phyloP scores from a whole-genome alignment of 257 asterid species.

The Solanum pennellii region DNA sequence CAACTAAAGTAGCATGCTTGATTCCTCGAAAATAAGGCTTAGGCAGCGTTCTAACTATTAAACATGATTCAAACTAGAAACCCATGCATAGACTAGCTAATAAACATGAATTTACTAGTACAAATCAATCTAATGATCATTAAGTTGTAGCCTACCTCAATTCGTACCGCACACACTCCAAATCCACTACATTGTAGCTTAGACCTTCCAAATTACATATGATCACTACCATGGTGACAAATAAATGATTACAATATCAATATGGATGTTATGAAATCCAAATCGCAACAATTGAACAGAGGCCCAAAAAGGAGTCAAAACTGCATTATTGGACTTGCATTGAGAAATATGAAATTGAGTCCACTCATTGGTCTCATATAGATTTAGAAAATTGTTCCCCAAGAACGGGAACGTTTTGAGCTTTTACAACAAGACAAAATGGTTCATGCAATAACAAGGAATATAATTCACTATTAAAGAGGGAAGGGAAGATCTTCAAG shows the following conservation, averaged over 20 bases:
- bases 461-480: not conserved
- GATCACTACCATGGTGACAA: not conserved
- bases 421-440: no score
- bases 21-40: not conserved
- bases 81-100: not conserved
- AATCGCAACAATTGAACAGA: no score
- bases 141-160: not conserved
- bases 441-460: not conserved
- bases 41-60: not conserved
- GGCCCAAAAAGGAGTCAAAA: not conserved
- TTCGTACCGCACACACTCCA: not conserved
- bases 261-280: not conserved
- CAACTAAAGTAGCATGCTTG: not conserved
- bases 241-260: no score
- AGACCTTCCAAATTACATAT: no score
- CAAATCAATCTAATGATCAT: not conserved
- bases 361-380: not conserved
- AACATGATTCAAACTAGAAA: not conserved
- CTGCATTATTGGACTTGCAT: not conserved
- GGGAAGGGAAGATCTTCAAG: not conserved
- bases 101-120: not conserved
- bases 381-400: not conserved
- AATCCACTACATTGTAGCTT: not conserved
- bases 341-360: no score
- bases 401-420: not conserved